Percentiles rank a stretch among this genome's conserved stretches.
phyloP scores from a whole-genome alignment of 2,329 filamentous ascomycete species.

The Clarireedia homoeocarpa region DNA sequence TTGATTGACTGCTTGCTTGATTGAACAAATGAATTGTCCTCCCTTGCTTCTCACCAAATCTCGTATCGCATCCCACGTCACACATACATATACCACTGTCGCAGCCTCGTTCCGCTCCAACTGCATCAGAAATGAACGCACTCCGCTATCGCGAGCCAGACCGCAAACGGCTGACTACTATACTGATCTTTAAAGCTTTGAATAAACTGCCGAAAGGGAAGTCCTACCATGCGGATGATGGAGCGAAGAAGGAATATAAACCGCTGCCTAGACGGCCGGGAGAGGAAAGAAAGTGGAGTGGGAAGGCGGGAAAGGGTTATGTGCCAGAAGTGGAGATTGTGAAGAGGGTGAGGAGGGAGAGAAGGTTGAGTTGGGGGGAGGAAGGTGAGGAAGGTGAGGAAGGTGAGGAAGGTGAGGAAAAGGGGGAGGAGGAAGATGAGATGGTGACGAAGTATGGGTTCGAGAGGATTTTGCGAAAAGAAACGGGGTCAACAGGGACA shows the following conservation, averaged over 20 bases:
- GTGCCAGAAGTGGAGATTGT: not conserved
- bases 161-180: not conserved
- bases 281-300: not conserved
- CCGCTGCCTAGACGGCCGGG: not conserved
- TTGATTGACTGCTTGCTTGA: not conserved
- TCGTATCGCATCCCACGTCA: not conserved
- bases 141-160: slow-evolving; percentile 1
- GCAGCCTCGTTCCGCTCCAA: not conserved
- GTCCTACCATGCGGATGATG: not conserved
- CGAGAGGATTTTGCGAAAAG: not conserved
- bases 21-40: not conserved
- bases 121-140: not conserved
- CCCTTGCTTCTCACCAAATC: not conserved
- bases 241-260: not conserved
- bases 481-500: not conserved
- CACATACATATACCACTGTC: too few relatives aligned
- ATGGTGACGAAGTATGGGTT: not conserved
- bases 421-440: not conserved
- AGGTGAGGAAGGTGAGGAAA: not conserved
- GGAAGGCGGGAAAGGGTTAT: not conserved
- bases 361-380: not conserved
- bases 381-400: not conserved
- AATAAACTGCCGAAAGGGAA: not conserved
- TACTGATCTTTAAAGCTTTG: not conserved
- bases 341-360: not conserved